phyloP scores from a whole-genome alignment of 2,329 filamentous ascomycete species.

The Aureobasidium leucospermi region DNA sequence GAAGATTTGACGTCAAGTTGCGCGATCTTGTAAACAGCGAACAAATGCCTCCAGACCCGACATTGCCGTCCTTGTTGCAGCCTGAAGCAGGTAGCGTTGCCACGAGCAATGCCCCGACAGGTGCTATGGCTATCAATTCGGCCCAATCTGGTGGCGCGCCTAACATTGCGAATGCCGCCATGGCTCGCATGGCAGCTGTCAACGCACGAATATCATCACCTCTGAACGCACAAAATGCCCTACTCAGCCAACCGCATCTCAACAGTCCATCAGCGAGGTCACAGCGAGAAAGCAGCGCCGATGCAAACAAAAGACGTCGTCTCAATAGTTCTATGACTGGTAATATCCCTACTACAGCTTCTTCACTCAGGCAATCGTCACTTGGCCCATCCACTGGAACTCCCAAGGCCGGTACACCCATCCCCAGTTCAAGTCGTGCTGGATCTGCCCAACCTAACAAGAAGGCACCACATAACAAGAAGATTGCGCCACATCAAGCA shows the following conservation, averaged over 20 bases:
- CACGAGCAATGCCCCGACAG: conserved; percentile 40
- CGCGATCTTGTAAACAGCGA: conserved; percentile 53
- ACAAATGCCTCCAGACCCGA: conserved; percentile 51
- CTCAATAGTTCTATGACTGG: conserved; percentile 44
- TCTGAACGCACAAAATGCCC: conserved; percentile 14
- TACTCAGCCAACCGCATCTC: conserved; percentile 19
- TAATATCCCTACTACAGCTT: conserved; percentile 47
- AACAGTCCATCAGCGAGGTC: conserved; percentile 18
- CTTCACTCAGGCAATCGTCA: conserved; percentile 53
- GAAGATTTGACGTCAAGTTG: conserved; percentile 55
- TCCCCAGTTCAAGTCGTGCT: conserved; percentile 41
- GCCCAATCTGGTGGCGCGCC: conserved; percentile 40
- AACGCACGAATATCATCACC: conserved; percentile 11
- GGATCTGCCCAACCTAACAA: conserved; percentile 51
- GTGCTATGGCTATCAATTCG: conserved; percentile 49
- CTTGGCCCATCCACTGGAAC: conserved; percentile 52
- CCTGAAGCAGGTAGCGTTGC: conserved; percentile 42
- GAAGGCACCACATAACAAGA: conserved; percentile 39
- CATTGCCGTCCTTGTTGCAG: conserved; percentile 51
- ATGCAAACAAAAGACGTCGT: conserved; percentile 50
- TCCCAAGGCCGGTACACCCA: conserved; percentile 51
- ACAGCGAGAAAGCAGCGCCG: conserved; percentile 34
- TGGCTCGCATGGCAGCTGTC: conserved; percentile 30
- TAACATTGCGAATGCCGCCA: conserved; percentile 45
- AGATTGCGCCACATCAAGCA: conserved; percentile 45